phyloP scores from a whole-genome alignment of 768 basidiomycete genomes.

The Tylopilus balloui region DNA sequence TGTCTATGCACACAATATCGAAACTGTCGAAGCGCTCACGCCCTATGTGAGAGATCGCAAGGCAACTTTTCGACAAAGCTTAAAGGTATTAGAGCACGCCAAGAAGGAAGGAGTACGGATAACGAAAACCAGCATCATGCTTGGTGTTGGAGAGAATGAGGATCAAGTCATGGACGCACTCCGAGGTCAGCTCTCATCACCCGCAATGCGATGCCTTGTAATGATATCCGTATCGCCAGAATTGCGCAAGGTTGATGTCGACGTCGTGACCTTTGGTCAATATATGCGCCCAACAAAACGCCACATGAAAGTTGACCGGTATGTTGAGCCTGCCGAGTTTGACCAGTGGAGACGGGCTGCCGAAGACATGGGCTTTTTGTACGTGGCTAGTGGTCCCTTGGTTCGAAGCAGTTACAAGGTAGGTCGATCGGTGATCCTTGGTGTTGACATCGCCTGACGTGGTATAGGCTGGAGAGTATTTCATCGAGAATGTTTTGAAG shows the following conservation, averaged over 20 bases:
- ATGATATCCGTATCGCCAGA: constrained; percentile 45
- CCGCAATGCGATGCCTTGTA: not conserved
- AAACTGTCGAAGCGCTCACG: constrained; percentile 91
- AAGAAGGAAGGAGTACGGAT: constrained; percentile 80
- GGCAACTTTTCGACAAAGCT: constrained; percentile 83
- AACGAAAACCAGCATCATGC: constrained; percentile 98
- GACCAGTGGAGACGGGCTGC: constrained; percentile 87
- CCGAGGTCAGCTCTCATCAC: constrained; percentile 50
- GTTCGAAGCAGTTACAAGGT: constrained; percentile 98
- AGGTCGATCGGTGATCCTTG: constrained; percentile 17
- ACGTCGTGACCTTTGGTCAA: constrained; percentile 98
- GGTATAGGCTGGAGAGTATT: constrained; percentile 87
- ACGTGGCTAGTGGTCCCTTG: constrained; percentile 94
- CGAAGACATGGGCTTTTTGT: constrained; percentile 92
- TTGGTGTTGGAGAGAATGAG: constrained; percentile 89
- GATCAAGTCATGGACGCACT: constrained; percentile 81
- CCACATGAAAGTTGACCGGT: constrained; percentile 98
- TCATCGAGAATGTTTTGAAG: constrained; percentile 84
- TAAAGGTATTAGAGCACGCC: constrained; percentile 76
- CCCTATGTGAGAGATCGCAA: constrained; percentile 94
- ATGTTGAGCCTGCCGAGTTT: constrained; percentile 92
- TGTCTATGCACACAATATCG: constrained; percentile 97
- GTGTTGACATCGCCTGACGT: constrained; percentile 2
- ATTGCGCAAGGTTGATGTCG: constrained; percentile 81
- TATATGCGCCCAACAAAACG: constrained; percentile 99